A percentile compares a stretch with the other conserved stretches of the same genome.
These are phyloP conservation scores for Leccinum boreale DNA, from an alignment of 768 basidiomycete species.

Conservation along the genomic window DNA sequence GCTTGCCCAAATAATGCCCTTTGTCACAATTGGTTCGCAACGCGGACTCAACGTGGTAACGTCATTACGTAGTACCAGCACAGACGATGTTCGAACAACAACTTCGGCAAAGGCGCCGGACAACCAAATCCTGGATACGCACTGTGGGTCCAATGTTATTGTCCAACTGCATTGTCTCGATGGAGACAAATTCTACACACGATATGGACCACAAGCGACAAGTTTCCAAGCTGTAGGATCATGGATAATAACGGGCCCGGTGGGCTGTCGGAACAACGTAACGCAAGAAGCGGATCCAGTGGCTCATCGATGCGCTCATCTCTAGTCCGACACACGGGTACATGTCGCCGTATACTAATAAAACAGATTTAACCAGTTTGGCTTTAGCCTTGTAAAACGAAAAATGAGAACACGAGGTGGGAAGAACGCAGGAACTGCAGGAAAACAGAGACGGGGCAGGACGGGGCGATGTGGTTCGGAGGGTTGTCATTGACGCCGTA, in stretches of 20 bases:
- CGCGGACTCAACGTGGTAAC: slow-evolving; percentile 24
- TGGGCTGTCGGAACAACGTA: slow-evolving; percentile 18
- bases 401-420: neutral
- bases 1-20: neutral
- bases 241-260: slow-evolving; percentile 18
- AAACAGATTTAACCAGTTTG: neutral
- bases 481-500: neutral
- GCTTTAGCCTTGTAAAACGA: slow-evolving; percentile 1
- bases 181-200: neutral
- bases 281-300: slow-evolving; percentile 11
- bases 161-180: slow-evolving; percentile 7
- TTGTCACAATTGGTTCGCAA: slow-evolving; percentile 1
- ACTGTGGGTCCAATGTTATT: slow-evolving; percentile 15
- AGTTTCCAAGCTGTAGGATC: slow-evolving; percentile 20
- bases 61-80: slow-evolving; percentile 23
- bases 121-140: slow-evolving; percentile 5
- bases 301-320: neutral
- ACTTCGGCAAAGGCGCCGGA: slow-evolving; percentile 10
- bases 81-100: slow-evolving; percentile 8
- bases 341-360: neutral
- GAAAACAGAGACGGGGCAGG: neutral
- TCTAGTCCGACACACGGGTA: neutral
- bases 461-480: neutral
- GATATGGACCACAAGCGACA: neutral
- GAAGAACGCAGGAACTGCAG: neutral